phyloP scores from a whole-genome alignment of 2,329 filamentous ascomycete genomes.

The Pseudogymnoascus sp. region DNA sequence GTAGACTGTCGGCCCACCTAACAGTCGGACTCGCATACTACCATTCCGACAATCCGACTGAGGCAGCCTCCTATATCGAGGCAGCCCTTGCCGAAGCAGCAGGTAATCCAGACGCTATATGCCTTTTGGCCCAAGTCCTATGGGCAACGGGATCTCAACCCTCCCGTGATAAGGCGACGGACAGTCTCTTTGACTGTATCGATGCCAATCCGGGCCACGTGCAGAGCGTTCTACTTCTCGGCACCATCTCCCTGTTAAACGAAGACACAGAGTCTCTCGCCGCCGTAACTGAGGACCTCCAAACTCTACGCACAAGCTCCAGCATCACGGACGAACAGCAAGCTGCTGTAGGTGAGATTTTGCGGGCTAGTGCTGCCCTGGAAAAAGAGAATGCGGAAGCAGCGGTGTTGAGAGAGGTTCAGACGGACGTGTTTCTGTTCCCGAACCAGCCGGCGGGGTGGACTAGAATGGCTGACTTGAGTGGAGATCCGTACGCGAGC shows the following conservation, averaged over 20 bases:
- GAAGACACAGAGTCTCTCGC: conserved; percentile 70
- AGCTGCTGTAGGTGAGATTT: conserved; percentile 62
- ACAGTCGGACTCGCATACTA: conserved; percentile 80
- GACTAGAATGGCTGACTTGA: conserved; percentile 61
- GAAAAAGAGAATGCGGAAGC: conserved; percentile 44
- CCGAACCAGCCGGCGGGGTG: conserved; percentile 76
- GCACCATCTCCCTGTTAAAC: conserved; percentile 76
- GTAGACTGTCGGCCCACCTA: conserved; percentile 76
- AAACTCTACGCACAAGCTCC: conserved; percentile 61
- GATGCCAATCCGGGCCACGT: conserved; percentile 69
- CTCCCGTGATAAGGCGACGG: conserved; percentile 68
- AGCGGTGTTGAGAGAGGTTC: conserved; percentile 56
- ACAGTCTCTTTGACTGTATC: conserved; percentile 73
- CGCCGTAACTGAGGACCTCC: conserved; percentile 72
- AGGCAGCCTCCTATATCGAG: conserved; percentile 73
- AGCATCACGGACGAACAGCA: conserved; percentile 57
- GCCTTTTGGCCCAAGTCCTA: conserved; percentile 80
- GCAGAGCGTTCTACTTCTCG: conserved; percentile 71
- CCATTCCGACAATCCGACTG: conserved; percentile 56
- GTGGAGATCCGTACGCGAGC: conserved; percentile 42
- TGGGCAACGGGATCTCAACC: conserved; percentile 80
- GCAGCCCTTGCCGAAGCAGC: conserved; percentile 69
- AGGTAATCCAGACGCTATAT: conserved; percentile 74
- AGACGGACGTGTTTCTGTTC: conserved; percentile 71
- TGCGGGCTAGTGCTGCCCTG: conserved; percentile 65